phyloP scores from a whole-genome alignment of 371 early-diverging fungal genomes.

The Mucor racemosus region DNA sequence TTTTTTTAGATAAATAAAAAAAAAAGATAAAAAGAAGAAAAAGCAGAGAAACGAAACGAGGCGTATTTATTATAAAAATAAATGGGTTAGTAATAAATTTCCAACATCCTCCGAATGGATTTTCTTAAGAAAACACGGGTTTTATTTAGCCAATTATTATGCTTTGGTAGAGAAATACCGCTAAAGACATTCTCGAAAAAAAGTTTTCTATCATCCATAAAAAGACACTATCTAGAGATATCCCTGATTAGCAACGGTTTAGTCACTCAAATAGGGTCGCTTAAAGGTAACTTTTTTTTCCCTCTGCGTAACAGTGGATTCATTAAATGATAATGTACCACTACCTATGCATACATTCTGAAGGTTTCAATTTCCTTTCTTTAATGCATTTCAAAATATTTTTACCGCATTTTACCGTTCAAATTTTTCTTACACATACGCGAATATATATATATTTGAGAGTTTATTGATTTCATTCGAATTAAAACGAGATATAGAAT shows the following conservation, averaged over 20 bases:
- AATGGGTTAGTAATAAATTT: background rate
- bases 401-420: background rate
- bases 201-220: background rate
- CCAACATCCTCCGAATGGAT: constrained; percentile 1
- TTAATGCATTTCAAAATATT: background rate
- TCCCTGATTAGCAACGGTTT: background rate
- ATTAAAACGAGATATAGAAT: constrained; percentile 5
- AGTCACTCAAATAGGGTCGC: background rate
- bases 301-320: background rate
- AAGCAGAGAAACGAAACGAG: background rate
- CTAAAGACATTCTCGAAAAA: background rate
- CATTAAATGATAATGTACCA: background rate
- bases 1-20: constrained; percentile 1
- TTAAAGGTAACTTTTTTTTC: background rate
- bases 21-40: constrained; percentile 12
- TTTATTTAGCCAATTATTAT: background rate
- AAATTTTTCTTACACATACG: background rate
- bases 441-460: background rate
- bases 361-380: too few relatives aligned
- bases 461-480: background rate
- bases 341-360: background rate
- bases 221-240: background rate
- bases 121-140: background rate
- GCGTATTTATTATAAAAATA: background rate
- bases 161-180: background rate